Evolutionary conservation across 352 stramenopile genomes (phyloP).

Genomic region (Pythium dissotocum): DNA sequence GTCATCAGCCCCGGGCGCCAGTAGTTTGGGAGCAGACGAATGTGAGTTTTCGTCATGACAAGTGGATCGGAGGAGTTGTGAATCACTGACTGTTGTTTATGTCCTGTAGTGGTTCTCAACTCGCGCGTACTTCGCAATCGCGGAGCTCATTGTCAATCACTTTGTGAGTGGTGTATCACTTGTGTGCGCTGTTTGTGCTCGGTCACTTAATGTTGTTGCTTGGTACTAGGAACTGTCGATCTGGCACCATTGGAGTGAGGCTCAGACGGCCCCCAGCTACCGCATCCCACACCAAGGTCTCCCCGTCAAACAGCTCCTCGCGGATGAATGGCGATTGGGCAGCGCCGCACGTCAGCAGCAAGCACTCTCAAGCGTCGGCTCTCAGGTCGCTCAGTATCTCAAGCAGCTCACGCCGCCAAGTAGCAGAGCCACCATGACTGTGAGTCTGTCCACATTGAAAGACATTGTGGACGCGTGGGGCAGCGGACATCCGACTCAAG

Average conservation of each 20-base stretch:
- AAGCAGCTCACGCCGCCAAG: conserved; percentile 18
- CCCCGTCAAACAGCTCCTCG: conserved; percentile 41
- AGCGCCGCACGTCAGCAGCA: conserved; percentile 17
- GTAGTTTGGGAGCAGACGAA: conserved; percentile 7
- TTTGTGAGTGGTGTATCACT: conserved; percentile 48
- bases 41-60: conserved; percentile 4
- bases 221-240: conserved; percentile 62
- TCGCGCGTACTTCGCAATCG: conserved; percentile 64
- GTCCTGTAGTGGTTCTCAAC: conserved; percentile 54
- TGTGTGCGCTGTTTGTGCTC: neutral
- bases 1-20: conserved; percentile 27
- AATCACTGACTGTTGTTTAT: neutral
- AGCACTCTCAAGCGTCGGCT: conserved; percentile 12
- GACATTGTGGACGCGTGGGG: conserved; percentile 15
- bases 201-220: neutral
- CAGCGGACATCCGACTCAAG: too few relatives aligned
- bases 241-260: conserved; percentile 55
- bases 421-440: conserved; percentile 13
- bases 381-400: conserved; percentile 26
- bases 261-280: conserved; percentile 12
- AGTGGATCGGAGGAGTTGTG: neutral
- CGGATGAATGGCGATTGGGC: conserved; percentile 39
- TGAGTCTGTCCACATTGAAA: conserved; percentile 5
- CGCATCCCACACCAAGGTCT: conserved; percentile 50
- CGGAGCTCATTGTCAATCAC: conserved; percentile 71